A percentile compares a stretch with the other conserved stretches of the same genome.
phyloP scores from a whole-genome alignment of 768 basidiomycete genomes.

The Lepiota venenata region DNA sequence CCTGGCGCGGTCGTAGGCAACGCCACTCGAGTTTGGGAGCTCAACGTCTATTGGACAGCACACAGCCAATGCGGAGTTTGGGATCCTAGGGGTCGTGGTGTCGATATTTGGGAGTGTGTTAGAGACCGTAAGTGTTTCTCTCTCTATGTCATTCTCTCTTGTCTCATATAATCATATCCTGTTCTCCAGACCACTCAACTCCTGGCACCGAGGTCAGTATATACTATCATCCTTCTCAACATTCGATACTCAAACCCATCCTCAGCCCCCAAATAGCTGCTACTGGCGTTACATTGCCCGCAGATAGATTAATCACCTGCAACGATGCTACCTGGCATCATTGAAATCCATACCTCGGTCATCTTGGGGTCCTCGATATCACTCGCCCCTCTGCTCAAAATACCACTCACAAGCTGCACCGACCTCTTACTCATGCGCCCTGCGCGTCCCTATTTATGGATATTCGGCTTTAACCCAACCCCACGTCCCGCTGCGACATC shows the following conservation, averaged over 20 bases:
- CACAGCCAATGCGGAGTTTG: slow-evolving; percentile 71
- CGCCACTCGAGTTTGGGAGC: slow-evolving; percentile 69
- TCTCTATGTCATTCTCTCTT: not conserved
- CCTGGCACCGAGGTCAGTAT: slow-evolving; percentile 40
- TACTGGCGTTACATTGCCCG: slow-evolving; percentile 50
- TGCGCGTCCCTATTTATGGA: slow-evolving; percentile 4
- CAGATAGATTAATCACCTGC: slow-evolving; percentile 25
- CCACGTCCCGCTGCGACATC: not conserved
- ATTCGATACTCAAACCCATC: not conserved
- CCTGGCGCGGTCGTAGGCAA: slow-evolving; percentile 52
- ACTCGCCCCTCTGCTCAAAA: not conserved
- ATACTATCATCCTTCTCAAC: not conserved
- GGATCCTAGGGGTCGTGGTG: slow-evolving; percentile 62
- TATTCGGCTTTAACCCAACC: not conserved
- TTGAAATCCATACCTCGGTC: not conserved
- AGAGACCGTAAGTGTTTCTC: slow-evolving; percentile 51
- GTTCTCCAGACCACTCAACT: slow-evolving; percentile 52
- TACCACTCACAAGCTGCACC: not conserved
- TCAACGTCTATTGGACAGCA: slow-evolving; percentile 60
- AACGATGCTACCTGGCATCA: not conserved
- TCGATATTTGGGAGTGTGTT: slow-evolving; percentile 77
- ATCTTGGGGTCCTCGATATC: not conserved
- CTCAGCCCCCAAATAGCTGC: slow-evolving; percentile 33
- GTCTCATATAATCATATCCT: slow-evolving; percentile 9
- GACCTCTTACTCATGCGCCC: not conserved